Conservation (phyloP, 176 grass and related monocot species). For the Zizania latifolia region DNA sequence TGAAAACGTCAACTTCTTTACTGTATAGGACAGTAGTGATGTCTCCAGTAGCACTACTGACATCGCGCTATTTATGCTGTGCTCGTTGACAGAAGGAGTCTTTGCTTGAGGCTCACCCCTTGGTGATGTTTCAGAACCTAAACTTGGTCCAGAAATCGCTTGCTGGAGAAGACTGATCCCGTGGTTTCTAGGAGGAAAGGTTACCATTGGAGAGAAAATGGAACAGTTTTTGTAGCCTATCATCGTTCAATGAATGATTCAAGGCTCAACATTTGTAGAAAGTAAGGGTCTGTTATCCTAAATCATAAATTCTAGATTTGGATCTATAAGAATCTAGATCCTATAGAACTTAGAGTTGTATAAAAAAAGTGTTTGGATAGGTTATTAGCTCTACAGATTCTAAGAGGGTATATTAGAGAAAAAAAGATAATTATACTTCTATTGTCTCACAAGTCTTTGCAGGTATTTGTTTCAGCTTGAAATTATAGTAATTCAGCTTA, state of each 20-base stretch:
- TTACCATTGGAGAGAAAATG: not conserved
- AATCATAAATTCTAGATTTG: too few species aligned
- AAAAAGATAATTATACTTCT: too few species aligned
- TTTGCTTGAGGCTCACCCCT: constrained; percentile 19
- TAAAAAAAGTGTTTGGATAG: too few species aligned
- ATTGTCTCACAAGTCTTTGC: too few species aligned
- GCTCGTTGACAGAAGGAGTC: constrained; percentile 32
- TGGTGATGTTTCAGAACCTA: constrained; percentile 51
- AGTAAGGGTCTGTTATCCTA: too few species aligned
- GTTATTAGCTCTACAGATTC: too few species aligned
- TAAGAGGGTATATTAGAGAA: too few species aligned
- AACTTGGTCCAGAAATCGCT: constrained; percentile 40
- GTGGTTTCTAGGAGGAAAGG: not conserved
- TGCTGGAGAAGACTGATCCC: constrained; percentile 16
- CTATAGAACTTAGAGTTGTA: too few species aligned
- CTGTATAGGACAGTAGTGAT: not conserved
- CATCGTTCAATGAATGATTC: not conserved
- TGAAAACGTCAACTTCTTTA: not conserved
- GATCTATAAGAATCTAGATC: too few species aligned
- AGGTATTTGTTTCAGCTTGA: too few species aligned
- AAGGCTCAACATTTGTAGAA: constrained; percentile 1
- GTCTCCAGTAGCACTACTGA: not conserved
- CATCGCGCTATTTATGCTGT: not conserved
- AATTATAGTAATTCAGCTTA: too few species aligned
- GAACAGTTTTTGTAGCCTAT: not conserved